phyloP scores from a whole-genome alignment of 2,329 filamentous ascomycete genomes.

The Fusarium drepaniforme region DNA sequence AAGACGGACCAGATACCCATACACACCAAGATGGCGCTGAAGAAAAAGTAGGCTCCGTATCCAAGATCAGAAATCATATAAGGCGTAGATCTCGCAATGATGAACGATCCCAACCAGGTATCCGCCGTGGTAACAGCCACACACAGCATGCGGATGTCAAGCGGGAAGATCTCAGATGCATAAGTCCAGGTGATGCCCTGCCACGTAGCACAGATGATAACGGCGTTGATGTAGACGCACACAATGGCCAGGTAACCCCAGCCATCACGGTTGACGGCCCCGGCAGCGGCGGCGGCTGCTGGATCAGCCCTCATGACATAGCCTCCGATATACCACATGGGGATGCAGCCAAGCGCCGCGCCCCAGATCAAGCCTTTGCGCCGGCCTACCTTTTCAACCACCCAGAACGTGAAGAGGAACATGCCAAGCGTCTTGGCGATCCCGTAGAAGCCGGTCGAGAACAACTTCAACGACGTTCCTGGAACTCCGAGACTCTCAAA shows the following conservation, averaged over 20 bases:
- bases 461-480: conserved; percentile 49
- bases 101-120: conserved; percentile 55
- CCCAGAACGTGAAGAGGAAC: conserved; percentile 55
- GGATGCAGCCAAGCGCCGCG: conserved; percentile 51
- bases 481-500: conserved; percentile 53
- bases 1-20: conserved; percentile 62
- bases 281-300: conserved; percentile 56
- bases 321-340: conserved; percentile 56
- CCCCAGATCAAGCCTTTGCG: conserved; percentile 60
- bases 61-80: conserved; percentile 56
- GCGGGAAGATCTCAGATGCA: conserved; percentile 61
- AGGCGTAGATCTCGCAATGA: conserved; percentile 54
- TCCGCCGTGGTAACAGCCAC: conserved; percentile 51
- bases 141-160: conserved; percentile 52
- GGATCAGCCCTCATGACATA: conserved; percentile 51
- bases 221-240: conserved; percentile 57
- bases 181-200: conserved; percentile 60
- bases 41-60: conserved; percentile 67
- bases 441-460: conserved; percentile 57
- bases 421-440: conserved; percentile 53
- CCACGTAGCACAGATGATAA: conserved; percentile 55
- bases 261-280: conserved; percentile 56
- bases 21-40: conserved; percentile 58
- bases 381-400: conserved; percentile 62
- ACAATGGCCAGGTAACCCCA: conserved; percentile 60